Percentiles rank a stretch among this genome's conserved stretches.
phyloP scores from a whole-genome alignment of 108 stramenopile genomes.

The Cyclotella choctawhatcheeana region DNA sequence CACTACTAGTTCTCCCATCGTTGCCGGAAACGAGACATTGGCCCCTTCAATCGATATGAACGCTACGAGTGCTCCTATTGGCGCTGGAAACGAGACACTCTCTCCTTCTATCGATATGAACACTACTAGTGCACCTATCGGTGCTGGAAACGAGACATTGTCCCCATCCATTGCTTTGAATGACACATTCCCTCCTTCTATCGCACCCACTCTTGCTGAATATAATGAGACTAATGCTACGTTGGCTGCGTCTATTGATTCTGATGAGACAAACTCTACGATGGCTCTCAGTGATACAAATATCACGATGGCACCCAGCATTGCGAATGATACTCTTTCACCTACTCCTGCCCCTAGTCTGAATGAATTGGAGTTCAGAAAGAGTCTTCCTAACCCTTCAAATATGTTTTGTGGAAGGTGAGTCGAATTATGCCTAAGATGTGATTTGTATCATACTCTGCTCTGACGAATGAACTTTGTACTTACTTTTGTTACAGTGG shows the following conservation, averaged over 20 bases:
- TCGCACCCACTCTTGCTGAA: neutral
- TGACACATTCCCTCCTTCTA: neutral
- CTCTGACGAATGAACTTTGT: neutral
- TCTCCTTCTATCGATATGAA: neutral
- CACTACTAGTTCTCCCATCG: neutral
- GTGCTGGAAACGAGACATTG: neutral
- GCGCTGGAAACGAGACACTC: neutral
- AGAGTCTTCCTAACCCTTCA: slow-evolving; percentile 1
- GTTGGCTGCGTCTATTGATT: neutral
- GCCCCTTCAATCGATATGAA: neutral
- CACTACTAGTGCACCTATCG: neutral
- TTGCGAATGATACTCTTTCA: neutral
- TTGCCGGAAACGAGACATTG: slow-evolving; percentile 4
- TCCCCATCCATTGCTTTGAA: neutral
- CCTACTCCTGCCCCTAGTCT: neutral
- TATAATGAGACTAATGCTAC: neutral
- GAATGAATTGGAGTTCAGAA: neutral
- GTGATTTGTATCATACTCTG: neutral
- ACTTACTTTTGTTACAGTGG: slow-evolving; percentile 8
- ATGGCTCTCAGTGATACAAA: neutral
- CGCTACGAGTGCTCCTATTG: neutral
- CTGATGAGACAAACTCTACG: neutral
- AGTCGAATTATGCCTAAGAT: neutral
- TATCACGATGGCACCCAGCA: slow-evolving; percentile 6
- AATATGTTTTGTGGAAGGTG: slow-evolving; percentile 16